phyloP scores from a whole-genome alignment of 176 grass and related monocot genomes.

The Carex pumila region DNA sequence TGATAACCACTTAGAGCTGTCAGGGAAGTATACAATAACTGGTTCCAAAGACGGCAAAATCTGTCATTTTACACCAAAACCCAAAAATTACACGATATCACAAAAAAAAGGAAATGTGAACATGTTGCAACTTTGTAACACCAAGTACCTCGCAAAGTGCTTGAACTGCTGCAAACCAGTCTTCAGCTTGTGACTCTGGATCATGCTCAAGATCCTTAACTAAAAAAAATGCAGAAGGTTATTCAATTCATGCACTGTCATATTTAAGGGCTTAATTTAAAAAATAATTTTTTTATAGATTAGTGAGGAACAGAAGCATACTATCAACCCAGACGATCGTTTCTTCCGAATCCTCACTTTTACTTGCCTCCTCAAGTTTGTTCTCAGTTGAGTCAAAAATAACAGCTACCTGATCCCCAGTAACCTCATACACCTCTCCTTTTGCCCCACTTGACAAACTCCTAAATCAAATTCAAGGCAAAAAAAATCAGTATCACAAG shows the following conservation, averaged over 20 bases:
- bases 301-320: constrained; percentile 37
- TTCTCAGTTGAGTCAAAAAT: constrained; percentile 53
- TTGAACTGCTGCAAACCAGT: constrained; percentile 79
- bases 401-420: constrained; percentile 79
- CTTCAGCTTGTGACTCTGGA: constrained; percentile 65
- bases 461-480: constrained; percentile 38
- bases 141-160: constrained; percentile 75
- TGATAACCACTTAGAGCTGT: constrained; percentile 79
- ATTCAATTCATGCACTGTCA: constrained; percentile 14
- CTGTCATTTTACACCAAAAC: constrained; percentile 30
- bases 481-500: constrained; percentile 17
- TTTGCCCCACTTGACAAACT: constrained; percentile 55
- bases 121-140: neutral
- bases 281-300: neutral
- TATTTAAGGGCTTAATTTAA: constrained; percentile 24
- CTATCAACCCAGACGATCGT: constrained; percentile 71
- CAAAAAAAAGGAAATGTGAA: constrained; percentile 2
- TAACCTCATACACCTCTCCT: constrained; percentile 82
- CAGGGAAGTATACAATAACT: constrained; percentile 90
- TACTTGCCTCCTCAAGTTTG: constrained; percentile 30
- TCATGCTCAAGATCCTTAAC: constrained; percentile 87
- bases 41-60: constrained; percentile 66
- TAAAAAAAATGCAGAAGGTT: constrained; percentile 34
- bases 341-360: constrained; percentile 30
- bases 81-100: neutral